These are phyloP conservation scores for Solanum clarkiae DNA, from an alignment of 257 asterid genomes.

Conservation along the genomic window DNA sequence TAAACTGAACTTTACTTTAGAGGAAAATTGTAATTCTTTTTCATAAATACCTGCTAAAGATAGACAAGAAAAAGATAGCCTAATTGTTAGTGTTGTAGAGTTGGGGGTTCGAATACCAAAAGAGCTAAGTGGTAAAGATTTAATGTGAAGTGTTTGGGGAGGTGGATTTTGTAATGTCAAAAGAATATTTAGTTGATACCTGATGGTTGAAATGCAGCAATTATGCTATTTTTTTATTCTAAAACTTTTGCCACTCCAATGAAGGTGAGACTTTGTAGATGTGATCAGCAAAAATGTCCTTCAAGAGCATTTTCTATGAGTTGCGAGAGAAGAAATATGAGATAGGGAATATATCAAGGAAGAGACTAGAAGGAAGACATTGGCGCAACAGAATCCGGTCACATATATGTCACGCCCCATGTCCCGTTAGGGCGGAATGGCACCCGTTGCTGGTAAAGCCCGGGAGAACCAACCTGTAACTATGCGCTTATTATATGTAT, in stretches of 20 bases:
- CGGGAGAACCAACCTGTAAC: too few species aligned
- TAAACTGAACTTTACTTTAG: background rate
- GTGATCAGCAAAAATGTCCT: constrained; percentile 41
- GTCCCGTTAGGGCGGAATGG: too few species aligned
- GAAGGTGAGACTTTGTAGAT: constrained; percentile 7
- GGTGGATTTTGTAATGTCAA: background rate
- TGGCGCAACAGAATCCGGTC: constrained; percentile 59
- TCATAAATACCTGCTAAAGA: background rate
- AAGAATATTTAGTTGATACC: background rate
- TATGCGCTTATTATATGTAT: too few species aligned
- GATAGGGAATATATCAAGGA: constrained; percentile 60
- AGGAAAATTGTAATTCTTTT: background rate
- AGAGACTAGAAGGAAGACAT: constrained; percentile 44
- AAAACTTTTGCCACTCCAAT: background rate
- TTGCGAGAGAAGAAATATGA: constrained; percentile 75
- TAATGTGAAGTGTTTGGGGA: background rate
- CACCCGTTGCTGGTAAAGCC: too few species aligned
- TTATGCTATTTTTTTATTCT: background rate
- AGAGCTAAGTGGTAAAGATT: background rate
- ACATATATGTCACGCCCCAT: too few species aligned
- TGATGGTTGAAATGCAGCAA: background rate
- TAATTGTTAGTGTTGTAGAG: background rate
- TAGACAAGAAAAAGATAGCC: background rate
- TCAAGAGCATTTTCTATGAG: constrained; percentile 71
- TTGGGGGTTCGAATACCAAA: background rate